Percentiles rank a stretch among this genome's conserved stretches.
Evolutionary conservation across 192 early-diverging fungal genomes (phyloP).

Genomic region (Coemansia sp.): DNA sequence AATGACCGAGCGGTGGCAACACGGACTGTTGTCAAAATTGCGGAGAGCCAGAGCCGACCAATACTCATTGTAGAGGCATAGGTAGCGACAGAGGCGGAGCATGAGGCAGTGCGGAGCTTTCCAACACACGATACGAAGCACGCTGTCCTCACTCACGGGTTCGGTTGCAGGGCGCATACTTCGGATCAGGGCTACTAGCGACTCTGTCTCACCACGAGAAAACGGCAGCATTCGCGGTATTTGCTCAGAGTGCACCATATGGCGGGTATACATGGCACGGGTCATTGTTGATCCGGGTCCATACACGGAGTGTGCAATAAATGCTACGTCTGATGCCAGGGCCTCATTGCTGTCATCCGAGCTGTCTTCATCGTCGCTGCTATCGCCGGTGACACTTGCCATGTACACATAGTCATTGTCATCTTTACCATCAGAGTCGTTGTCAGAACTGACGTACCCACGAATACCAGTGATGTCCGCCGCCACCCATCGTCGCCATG

Average conservation of each 20-base stretch:
- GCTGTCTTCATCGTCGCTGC: constrained; percentile 14
- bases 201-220: constrained; percentile 19
- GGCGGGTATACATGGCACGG: constrained; percentile 36
- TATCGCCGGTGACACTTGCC: constrained; percentile 15
- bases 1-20: constrained; percentile 40
- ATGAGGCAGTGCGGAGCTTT: constrained; percentile 39
- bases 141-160: background rate
- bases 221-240: constrained; percentile 30
- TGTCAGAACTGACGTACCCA: background rate
- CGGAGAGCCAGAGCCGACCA: constrained; percentile 40
- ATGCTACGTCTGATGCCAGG: constrained; percentile 29
- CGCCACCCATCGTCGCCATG: background rate
- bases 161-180: constrained; percentile 16
- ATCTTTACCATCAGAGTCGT: constrained; percentile 10
- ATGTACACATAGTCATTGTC: constrained; percentile 40
- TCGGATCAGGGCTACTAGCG: constrained; percentile 48
- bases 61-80: constrained; percentile 55
- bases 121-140: constrained; percentile 49
- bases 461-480: background rate
- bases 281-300: constrained; percentile 29
- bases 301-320: constrained; percentile 41
- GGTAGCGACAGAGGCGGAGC: constrained; percentile 52
- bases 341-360: constrained; percentile 24
- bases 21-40: constrained; percentile 53
- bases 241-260: constrained; percentile 6